phyloP scores from a whole-genome alignment of 106 monocot genomes.

The Apostasia ramifera region DNA sequence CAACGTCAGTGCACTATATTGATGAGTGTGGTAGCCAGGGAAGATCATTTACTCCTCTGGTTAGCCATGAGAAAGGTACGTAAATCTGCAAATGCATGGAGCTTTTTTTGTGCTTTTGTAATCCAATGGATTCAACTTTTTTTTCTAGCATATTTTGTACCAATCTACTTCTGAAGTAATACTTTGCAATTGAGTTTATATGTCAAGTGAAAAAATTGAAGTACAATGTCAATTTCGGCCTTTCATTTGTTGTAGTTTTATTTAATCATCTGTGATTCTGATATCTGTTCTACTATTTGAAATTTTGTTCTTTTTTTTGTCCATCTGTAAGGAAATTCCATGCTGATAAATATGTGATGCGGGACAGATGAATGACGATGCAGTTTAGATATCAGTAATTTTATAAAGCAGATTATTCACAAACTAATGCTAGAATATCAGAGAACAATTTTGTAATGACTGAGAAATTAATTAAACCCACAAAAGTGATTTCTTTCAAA shows the following conservation, averaged over 20 bases:
- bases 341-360: too few relatives aligned
- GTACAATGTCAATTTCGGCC: too few relatives aligned
- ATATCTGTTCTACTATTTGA: not conserved
- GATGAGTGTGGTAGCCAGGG: slow-evolving; percentile 14
- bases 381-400: too few relatives aligned
- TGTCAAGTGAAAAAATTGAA: not conserved
- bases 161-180: not conserved
- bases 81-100: not conserved
- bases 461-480: too few relatives aligned
- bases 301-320: too few relatives aligned
- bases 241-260: not conserved
- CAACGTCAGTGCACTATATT: slow-evolving; percentile 11
- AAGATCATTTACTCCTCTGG: slow-evolving; percentile 23
- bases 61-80: slow-evolving; percentile 15
- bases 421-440: too few relatives aligned
- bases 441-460: too few relatives aligned
- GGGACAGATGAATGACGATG: too few relatives aligned
- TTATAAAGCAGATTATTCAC: too few relatives aligned
- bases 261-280: slow-evolving; percentile 1
- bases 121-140: not conserved
- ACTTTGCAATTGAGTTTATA: not conserved
- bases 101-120: not conserved
- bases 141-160: not conserved
- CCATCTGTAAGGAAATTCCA: too few relatives aligned
- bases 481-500: too few relatives aligned